phyloP scores from a whole-genome alignment of 306 rosid species.

The Abrus pulchellus region DNA sequence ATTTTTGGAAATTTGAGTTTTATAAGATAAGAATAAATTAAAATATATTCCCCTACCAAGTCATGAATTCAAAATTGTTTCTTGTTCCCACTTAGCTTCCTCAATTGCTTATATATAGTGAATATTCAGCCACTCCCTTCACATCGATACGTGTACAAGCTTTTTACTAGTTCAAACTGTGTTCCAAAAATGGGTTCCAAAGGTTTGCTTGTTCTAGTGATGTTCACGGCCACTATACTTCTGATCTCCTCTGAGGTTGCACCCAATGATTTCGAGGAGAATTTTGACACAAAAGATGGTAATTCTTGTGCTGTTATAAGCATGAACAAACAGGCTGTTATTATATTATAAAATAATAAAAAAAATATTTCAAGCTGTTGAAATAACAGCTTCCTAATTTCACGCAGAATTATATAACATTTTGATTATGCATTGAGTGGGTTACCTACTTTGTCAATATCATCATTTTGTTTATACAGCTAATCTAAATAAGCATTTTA shows the following conservation, averaged over 20 bases:
- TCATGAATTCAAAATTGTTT: neutral
- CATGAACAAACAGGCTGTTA: too few relatives aligned
- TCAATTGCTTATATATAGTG: slow-evolving; percentile 13
- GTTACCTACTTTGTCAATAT: neutral
- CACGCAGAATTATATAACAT: neutral
- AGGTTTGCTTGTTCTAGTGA: neutral
- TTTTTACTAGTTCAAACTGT: neutral
- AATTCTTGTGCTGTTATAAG: neutral
- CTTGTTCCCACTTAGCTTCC: neutral
- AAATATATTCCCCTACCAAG: neutral
- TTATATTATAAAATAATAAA: too few relatives aligned
- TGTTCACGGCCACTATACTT: slow-evolving; percentile 31
- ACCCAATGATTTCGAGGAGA: neutral
- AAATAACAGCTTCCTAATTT: neutral
- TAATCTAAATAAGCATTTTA: too few relatives aligned
- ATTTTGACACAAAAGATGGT: slow-evolving; percentile 8
- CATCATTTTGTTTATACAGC: neutral
- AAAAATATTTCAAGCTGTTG: neutral
- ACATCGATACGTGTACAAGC: neutral
- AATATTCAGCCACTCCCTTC: neutral
- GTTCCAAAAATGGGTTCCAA: slow-evolving; percentile 31
- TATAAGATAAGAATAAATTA: slow-evolving; percentile 2
- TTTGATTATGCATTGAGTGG: neutral
- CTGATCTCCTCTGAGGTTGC: neutral
- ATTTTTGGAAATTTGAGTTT: neutral